These are phyloP conservation scores for Plasmodium vivax DNA, from an alignment of 169 alveolate species.

Conservation along the genomic window DNA sequence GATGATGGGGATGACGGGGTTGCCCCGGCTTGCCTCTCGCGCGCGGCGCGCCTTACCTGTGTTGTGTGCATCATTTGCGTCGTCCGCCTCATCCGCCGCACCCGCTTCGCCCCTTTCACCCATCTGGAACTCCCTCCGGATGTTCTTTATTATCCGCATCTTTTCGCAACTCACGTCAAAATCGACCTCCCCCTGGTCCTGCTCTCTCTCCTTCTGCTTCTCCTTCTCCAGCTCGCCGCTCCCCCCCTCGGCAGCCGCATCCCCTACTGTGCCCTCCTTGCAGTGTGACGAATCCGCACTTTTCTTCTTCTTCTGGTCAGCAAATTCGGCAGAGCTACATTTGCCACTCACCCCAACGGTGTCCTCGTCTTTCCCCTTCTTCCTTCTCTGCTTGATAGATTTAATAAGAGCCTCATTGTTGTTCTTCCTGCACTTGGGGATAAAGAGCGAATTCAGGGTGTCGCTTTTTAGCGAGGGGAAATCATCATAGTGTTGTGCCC, in stretches of 20 bases:
- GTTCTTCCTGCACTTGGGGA: neutral
- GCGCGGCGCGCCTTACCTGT: neutral
- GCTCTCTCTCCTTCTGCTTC: neutral
- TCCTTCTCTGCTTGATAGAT: constrained; percentile 7
- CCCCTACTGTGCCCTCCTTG: neutral
- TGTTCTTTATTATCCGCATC: constrained; percentile 13
- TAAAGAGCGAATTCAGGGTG: neutral
- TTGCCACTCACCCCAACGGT: neutral
- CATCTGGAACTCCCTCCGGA: neutral
- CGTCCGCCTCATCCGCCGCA: neutral
- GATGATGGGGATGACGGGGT: neutral
- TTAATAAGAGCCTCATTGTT: neutral
- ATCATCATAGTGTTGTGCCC: constrained; percentile 4
- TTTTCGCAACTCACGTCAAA: neutral
- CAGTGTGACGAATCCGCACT: neutral
- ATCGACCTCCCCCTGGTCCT: neutral
- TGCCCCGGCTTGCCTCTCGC: neutral
- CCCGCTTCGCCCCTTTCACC: neutral
- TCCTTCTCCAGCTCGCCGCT: neutral
- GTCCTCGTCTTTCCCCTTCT: constrained; percentile 6
- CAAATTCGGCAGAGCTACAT: neutral
- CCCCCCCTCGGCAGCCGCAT: neutral
- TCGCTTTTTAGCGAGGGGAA: constrained; percentile 28
- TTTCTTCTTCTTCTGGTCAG: constrained; percentile 9
- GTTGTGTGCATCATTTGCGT: neutral